phyloP scores from a whole-genome alignment of 148 eudicot species.

The Mesembryanthemum crystallinum region DNA sequence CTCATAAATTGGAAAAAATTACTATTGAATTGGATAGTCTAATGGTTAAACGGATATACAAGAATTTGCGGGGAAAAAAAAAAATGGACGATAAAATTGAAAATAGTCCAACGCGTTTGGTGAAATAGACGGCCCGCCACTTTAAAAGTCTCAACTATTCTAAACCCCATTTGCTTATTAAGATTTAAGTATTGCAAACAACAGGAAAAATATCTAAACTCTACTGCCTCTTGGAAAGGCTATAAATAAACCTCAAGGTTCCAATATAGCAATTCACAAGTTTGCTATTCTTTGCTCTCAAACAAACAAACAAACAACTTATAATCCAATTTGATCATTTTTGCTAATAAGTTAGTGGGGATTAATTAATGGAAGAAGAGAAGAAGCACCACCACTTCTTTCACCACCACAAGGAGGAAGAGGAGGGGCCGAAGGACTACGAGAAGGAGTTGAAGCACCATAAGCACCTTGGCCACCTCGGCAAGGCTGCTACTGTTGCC shows the following conservation, averaged over 20 bases:
- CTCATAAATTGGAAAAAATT: too few species aligned
- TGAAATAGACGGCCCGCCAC: too few species aligned
- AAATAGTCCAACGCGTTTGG: too few species aligned
- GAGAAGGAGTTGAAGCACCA: slow-evolving; percentile 38
- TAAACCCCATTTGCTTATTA: too few species aligned
- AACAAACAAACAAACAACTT: too few species aligned
- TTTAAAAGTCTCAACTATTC: too few species aligned
- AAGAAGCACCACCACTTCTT: slow-evolving; percentile 19
- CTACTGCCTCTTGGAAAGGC: neutral
- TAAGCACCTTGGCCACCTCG: slow-evolving; percentile 28
- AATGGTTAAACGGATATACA: too few species aligned
- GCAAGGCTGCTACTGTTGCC: slow-evolving; percentile 33
- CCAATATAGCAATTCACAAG: neutral
- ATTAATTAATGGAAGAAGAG: slow-evolving; percentile 7
- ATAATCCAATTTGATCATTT: neutral
- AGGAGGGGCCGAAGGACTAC: slow-evolving; percentile 16
- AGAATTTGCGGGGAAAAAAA: too few species aligned
- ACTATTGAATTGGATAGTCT: too few species aligned
- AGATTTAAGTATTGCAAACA: too few species aligned
- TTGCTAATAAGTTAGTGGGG: neutral
- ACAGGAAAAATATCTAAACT: too few species aligned
- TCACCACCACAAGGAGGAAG: slow-evolving; percentile 22
- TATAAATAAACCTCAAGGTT: slow-evolving; percentile 6
- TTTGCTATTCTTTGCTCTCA: neutral
- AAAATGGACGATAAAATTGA: too few species aligned